phyloP scores from a whole-genome alignment of 257 asterid genomes.

The Penstemon eatonii region DNA sequence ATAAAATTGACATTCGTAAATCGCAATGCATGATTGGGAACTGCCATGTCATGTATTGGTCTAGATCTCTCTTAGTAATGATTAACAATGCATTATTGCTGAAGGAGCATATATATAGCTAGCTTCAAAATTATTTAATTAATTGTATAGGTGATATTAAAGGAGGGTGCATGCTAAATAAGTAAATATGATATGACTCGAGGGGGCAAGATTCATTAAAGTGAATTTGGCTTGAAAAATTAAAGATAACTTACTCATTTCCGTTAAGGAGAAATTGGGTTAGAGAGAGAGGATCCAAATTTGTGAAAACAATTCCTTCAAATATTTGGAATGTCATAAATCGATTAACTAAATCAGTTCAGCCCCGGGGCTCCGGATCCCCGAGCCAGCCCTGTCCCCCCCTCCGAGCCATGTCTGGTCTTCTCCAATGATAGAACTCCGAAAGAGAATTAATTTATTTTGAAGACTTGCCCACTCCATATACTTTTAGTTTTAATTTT shows the following conservation, averaged over 20 bases:
- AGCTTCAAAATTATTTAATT: too few relatives aligned
- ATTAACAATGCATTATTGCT: neutral
- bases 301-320: slow-evolving; percentile 39
- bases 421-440: too few relatives aligned
- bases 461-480: slow-evolving; percentile 6
- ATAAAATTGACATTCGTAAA: neutral
- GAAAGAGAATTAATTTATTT: slow-evolving; percentile 11
- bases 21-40: neutral
- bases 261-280: slow-evolving; percentile 27
- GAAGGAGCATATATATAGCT: neutral
- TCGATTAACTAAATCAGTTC: slow-evolving; percentile 27
- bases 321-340: slow-evolving; percentile 45
- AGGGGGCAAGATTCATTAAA: slow-evolving; percentile 16
- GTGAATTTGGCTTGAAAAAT: slow-evolving; percentile 29
- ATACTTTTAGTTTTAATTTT: too few relatives aligned
- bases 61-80: neutral
- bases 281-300: slow-evolving; percentile 33
- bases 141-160: too few relatives aligned
- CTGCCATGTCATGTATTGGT: neutral
- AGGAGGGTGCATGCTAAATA: too few relatives aligned
- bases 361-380: slow-evolving; percentile 11
- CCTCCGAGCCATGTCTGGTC: too few relatives aligned
- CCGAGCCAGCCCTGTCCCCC: too few relatives aligned
- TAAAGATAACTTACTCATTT: slow-evolving; percentile 28
- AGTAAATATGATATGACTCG: neutral